phyloP scores from a whole-genome alignment of 1,284 basidiomycete species.

The Vanrija pseudolonga region DNA sequence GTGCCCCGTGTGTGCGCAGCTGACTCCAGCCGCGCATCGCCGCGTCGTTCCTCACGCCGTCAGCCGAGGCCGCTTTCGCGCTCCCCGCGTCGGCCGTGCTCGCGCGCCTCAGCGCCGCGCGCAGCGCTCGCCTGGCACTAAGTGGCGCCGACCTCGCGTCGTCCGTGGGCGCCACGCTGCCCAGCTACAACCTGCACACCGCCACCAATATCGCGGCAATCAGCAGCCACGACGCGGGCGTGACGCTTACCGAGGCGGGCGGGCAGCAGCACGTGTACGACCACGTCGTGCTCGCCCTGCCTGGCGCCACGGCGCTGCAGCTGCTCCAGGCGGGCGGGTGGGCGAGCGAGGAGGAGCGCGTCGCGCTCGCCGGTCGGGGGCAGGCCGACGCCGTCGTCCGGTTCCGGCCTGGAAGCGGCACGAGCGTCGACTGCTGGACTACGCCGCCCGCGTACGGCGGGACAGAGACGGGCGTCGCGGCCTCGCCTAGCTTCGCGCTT shows the following conservation, averaged over 20 bases:
- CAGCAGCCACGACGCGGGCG: constrained; percentile 26
- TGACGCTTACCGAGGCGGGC: constrained; percentile 33
- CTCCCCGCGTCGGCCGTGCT: constrained; percentile 12
- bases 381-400: neutral
- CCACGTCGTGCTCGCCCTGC: constrained; percentile 69
- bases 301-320: constrained; percentile 63
- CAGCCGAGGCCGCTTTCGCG: constrained; percentile 10
- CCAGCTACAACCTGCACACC: constrained; percentile 58
- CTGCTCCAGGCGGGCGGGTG: constrained; percentile 60
- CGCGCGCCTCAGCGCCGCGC: neutral
- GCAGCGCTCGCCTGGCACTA: constrained; percentile 6
- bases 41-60: constrained; percentile 4
- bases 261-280: constrained; percentile 56
- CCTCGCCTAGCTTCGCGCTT: neutral
- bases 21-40: too few species aligned
- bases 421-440: neutral
- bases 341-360: constrained; percentile 60
- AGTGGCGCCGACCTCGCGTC: neutral
- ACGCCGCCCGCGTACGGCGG: too few species aligned
- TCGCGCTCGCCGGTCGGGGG: constrained; percentile 28
- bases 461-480: too few species aligned
- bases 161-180: constrained; percentile 57
- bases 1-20: too few species aligned
- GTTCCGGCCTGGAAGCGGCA: neutral
- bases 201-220: constrained; percentile 56